Evolutionary conservation across 2,329 filamentous ascomycete species (phyloP).

Genomic region (Cladosporium sp.): DNA sequence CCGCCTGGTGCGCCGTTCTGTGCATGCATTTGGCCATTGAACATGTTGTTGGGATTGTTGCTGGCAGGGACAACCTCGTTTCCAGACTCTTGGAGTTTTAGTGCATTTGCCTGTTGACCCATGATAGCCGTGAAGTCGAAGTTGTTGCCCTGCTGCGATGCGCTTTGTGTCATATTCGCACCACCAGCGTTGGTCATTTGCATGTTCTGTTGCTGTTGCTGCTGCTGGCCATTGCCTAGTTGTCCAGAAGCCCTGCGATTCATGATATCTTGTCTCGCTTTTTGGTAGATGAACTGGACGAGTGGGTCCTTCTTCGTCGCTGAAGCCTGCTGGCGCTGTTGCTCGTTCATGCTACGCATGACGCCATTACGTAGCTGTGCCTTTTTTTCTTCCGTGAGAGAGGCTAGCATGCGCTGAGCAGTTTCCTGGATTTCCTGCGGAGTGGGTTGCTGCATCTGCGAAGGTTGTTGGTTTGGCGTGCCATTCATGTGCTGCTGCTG

Average conservation of each 20-base stretch:
- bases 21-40: slow-evolving; percentile 36
- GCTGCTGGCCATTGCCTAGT: slow-evolving; percentile 15
- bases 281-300: slow-evolving; percentile 23
- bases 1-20: slow-evolving; percentile 21
- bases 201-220: slow-evolving; percentile 24
- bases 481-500: slow-evolving; percentile 16
- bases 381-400: slow-evolving; percentile 31
- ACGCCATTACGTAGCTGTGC: slow-evolving; percentile 26
- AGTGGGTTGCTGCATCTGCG: slow-evolving; percentile 19
- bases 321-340: slow-evolving; percentile 26
- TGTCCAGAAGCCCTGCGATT: slow-evolving; percentile 12
- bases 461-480: slow-evolving; percentile 1
- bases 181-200: slow-evolving; percentile 36
- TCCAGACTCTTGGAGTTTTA: slow-evolving; percentile 61
- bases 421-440: slow-evolving; percentile 23
- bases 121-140: slow-evolving; percentile 57
- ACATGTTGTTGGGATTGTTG: slow-evolving; percentile 46
- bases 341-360: slow-evolving; percentile 23
- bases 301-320: slow-evolving; percentile 28
- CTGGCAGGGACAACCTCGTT: slow-evolving; percentile 65
- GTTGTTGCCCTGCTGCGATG: slow-evolving; percentile 29
- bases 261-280: slow-evolving; percentile 21
- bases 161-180: slow-evolving; percentile 20
- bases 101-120: slow-evolving; percentile 62
- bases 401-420: slow-evolving; percentile 26